These are phyloP conservation scores for Russula brevipes DNA, from an alignment of 768 basidiomycete genomes.

Conservation along the genomic window DNA sequence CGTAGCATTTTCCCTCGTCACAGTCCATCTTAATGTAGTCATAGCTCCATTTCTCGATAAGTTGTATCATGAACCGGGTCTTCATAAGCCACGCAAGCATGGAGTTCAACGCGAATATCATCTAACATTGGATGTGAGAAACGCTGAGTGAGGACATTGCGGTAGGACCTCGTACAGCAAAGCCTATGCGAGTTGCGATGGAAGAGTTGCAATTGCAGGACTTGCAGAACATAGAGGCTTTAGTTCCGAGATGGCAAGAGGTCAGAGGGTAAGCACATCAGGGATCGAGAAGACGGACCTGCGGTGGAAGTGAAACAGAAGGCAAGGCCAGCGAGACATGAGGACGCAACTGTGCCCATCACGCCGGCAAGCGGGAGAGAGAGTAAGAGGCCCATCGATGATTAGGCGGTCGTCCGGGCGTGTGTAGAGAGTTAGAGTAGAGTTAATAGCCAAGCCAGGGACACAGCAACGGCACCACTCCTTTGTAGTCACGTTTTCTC, in stretches of 20 bases:
- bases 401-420: neutral
- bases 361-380: conserved; percentile 68
- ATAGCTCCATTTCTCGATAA: conserved; percentile 88
- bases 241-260: conserved; percentile 14
- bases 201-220: conserved; percentile 99
- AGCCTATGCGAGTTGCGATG: conserved; percentile 94
- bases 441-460: no score
- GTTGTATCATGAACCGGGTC: conserved; percentile 78
- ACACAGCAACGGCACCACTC: no score
- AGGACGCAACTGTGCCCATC: conserved; percentile 68
- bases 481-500: neutral
- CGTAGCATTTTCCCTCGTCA: conserved; percentile 88
- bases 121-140: conserved; percentile 39
- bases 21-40: conserved; percentile 99
- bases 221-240: conserved; percentile 95
- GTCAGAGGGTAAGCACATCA: conserved; percentile 13
- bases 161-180: conserved; percentile 56
- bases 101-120: conserved; percentile 94
- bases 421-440: no score
- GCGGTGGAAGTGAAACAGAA: conserved; percentile 86
- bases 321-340: conserved; percentile 76
- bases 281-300: conserved; percentile 41
- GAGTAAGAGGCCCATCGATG: conserved; percentile 63
- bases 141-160: neutral
- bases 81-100: conserved; percentile 97